Conservation (phyloP, 169 alveolate genomes). For the Condylostoma magnum region DNA sequence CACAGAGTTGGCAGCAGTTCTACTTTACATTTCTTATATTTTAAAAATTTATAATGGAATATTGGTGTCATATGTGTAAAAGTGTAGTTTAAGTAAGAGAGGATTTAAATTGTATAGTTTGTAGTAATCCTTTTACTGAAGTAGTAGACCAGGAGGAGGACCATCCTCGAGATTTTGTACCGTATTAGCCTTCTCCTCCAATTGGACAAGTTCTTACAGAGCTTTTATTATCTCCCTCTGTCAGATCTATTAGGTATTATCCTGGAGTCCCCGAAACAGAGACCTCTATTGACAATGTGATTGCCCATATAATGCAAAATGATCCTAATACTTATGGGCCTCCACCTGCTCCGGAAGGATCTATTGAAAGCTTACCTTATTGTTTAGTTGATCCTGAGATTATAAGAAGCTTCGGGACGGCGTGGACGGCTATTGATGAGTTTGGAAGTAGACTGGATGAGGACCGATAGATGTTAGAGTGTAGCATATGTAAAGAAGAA, state of each 20-base stretch:
- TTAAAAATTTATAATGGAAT: no score
- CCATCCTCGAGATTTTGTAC: conserved; percentile 14
- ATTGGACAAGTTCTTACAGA: neutral
- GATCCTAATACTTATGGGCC: conserved; percentile 27
- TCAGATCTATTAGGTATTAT: neutral
- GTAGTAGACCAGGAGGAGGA: conserved; percentile 1
- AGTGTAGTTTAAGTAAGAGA: neutral
- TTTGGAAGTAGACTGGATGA: conserved; percentile 1
- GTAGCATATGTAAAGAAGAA: conserved; percentile 16
- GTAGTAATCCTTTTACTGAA: neutral
- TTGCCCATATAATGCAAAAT: conserved; percentile 8
- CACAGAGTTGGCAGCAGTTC: no score
- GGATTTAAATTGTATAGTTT: neutral
- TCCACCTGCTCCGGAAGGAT: conserved; percentile 23
- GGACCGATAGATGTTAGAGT: conserved; percentile 9
- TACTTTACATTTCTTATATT: no score
- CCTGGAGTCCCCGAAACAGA: neutral
- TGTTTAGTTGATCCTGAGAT: neutral
- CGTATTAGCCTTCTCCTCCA: neutral
- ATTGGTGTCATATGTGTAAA: conserved; percentile 10
- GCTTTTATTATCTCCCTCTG: neutral
- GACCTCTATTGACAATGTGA: neutral
- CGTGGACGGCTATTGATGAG: conserved; percentile 7
- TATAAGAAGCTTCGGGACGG: neutral
- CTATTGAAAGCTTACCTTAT: neutral